These are phyloP conservation scores for Suhomyces kilbournensis DNA, from an alignment of 805 yeast species.

Conservation along the genomic window DNA sequence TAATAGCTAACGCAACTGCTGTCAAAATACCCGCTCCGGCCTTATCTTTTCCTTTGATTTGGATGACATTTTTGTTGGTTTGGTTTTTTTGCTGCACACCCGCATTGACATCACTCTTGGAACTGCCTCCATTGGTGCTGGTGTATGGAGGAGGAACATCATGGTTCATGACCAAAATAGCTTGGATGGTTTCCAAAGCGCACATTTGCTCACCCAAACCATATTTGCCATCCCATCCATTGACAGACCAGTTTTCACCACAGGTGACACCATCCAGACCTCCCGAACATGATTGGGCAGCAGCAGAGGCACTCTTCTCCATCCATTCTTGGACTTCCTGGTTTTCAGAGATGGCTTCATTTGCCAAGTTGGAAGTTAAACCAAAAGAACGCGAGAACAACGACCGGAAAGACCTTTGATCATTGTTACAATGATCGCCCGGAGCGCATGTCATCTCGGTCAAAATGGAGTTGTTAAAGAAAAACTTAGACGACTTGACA, in stretches of 20 bases:
- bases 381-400: slow-evolving; percentile 64
- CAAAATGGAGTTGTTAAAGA: slow-evolving; percentile 51
- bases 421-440: slow-evolving; percentile 57
- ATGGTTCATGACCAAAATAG: slow-evolving; percentile 40
- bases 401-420: slow-evolving; percentile 75
- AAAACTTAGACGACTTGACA: slow-evolving; percentile 37
- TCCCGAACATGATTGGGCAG: slow-evolving; percentile 69
- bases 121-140: slow-evolving; percentile 34
- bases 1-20: slow-evolving; percentile 59
- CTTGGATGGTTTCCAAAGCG: slow-evolving; percentile 63
- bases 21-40: slow-evolving; percentile 93
- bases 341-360: slow-evolving; percentile 29
- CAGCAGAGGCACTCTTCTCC: slow-evolving; percentile 56
- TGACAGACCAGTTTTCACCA: slow-evolving; percentile 62
- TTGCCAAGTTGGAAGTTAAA: slow-evolving; percentile 53
- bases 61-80: slow-evolving; percentile 40
- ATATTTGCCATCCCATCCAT: slow-evolving; percentile 60
- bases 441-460: slow-evolving; percentile 61
- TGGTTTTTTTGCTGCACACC: slow-evolving; percentile 50
- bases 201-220: slow-evolving; percentile 81
- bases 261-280: slow-evolving; percentile 86
- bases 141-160: slow-evolving; percentile 31
- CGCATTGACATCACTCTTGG: slow-evolving; percentile 34
- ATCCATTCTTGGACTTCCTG: slow-evolving; percentile 32
- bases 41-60: slow-evolving; percentile 49